Evolutionary conservation across 495 filamentous ascomycete genomes (phyloP).

Genomic region (Penicillium alfredii): DNA sequence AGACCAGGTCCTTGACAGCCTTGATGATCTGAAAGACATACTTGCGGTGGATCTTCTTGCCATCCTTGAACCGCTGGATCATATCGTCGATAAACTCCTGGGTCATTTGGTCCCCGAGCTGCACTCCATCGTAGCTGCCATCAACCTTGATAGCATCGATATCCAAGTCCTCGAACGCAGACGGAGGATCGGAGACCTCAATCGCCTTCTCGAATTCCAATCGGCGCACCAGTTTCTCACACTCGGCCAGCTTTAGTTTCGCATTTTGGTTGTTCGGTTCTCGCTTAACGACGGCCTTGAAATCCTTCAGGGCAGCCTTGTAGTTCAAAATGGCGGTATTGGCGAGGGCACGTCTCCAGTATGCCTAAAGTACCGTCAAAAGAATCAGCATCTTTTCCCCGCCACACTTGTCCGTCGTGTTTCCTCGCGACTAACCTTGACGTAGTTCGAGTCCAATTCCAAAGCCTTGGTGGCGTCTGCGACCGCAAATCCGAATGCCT

Average conservation of each 20-base stretch:
- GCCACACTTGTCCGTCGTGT: not conserved
- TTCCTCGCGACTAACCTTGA: slow-evolving; percentile 56
- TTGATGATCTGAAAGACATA: slow-evolving; percentile 95
- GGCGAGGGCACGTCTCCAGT: slow-evolving; percentile 88
- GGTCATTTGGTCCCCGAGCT: slow-evolving; percentile 79
- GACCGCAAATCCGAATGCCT: slow-evolving; percentile 88
- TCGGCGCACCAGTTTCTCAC: slow-evolving; percentile 85
- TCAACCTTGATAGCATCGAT: slow-evolving; percentile 81
- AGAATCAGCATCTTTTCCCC: slow-evolving; percentile 3
- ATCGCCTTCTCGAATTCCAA: slow-evolving; percentile 92
- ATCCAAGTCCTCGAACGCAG: slow-evolving; percentile 84
- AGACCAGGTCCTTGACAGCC: slow-evolving; percentile 81
- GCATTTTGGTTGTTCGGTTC: slow-evolving; percentile 85
- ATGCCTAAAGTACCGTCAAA: slow-evolving; percentile 68
- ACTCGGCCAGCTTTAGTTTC: slow-evolving; percentile 81
- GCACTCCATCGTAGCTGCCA: slow-evolving; percentile 74
- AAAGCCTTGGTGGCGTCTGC: slow-evolving; percentile 90
- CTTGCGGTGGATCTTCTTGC: slow-evolving; percentile 92
- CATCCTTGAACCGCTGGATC: slow-evolving; percentile 90
- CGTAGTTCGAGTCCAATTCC: slow-evolving; percentile 78
- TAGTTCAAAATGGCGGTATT: slow-evolving; percentile 85
- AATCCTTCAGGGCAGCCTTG: slow-evolving; percentile 83
- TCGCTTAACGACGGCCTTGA: slow-evolving; percentile 82
- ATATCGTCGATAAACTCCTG: slow-evolving; percentile 95
- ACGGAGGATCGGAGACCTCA: slow-evolving; percentile 84